These are phyloP conservation scores for Trichoderma gamsii DNA, from an alignment of 495 filamentous ascomycete genomes.

Conservation along the genomic window DNA sequence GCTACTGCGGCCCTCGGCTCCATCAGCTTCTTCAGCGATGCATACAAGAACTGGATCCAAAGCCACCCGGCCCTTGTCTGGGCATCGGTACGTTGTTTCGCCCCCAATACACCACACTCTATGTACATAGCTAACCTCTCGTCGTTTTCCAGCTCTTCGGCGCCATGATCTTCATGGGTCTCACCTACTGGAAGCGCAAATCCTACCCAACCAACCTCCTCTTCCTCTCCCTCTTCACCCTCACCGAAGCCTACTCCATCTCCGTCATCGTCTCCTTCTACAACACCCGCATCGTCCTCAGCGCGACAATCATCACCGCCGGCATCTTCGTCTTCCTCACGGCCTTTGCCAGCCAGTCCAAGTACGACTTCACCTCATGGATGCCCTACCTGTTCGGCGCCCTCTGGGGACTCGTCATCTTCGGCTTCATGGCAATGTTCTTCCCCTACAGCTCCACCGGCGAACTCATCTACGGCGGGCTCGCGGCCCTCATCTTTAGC, in stretches of 20 bases:
- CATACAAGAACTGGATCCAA: conserved; percentile 86
- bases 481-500: conserved; percentile 81
- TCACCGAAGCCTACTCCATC: conserved; percentile 89
- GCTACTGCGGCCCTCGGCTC: conserved; percentile 74
- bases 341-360: conserved; percentile 92
- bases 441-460: conserved; percentile 69
- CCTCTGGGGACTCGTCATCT: conserved; percentile 84
- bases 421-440: conserved; percentile 84
- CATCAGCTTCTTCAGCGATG: conserved; percentile 72
- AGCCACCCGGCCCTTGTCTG: conserved; percentile 77
- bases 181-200: conserved; percentile 97
- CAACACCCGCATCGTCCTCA: conserved; percentile 70
- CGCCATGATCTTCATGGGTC: conserved; percentile 70
- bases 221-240: conserved; percentile 87
- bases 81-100: conserved; percentile 48
- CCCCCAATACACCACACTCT: no score
- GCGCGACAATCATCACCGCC: conserved; percentile 83
- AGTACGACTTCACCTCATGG: conserved; percentile 97
- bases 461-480: conserved; percentile 77
- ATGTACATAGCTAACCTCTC: conserved; percentile 20
- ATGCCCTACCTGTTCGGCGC: conserved; percentile 90
- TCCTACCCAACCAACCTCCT: conserved; percentile 92
- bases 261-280: conserved; percentile 88
- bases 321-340: conserved; percentile 92
- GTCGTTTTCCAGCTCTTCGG: conserved; percentile 52